Evolutionary conservation across 495 filamentous ascomycete genomes (phyloP).

Genomic region (Neurospora cerealis): DNA sequence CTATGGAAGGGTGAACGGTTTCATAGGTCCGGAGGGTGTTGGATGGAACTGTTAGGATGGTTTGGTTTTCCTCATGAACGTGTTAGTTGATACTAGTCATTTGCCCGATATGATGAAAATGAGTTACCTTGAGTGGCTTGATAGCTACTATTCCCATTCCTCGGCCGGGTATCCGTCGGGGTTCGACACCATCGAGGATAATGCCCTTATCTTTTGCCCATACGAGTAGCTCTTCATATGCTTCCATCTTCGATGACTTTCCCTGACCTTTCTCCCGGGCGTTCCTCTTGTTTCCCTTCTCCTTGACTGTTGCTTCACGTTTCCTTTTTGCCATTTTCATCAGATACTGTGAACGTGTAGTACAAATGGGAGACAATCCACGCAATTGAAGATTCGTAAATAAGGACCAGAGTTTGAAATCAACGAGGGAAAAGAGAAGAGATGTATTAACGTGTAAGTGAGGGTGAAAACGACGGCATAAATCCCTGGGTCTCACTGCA

Average conservation of each 20-base stretch:
- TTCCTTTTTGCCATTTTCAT: not conserved
- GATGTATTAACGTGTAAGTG: not conserved
- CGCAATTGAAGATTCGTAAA: not conserved
- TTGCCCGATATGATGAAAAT: not conserved
- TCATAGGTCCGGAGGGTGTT: conserved; percentile 51
- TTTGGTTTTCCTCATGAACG: conserved; percentile 35
- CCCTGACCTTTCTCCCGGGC: not conserved
- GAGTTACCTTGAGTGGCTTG: conserved; percentile 48
- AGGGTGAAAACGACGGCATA: not conserved
- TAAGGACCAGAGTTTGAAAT: not conserved
- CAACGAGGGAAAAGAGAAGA: not conserved
- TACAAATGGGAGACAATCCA: not conserved
- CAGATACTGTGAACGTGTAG: not conserved
- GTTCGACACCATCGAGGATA: conserved; percentile 47
- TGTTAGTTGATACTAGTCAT: not conserved
- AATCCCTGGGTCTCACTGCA: not conserved
- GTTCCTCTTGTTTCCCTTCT: not conserved
- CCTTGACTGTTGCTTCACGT: not conserved
- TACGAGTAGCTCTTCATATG: conserved; percentile 40
- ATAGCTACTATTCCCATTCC: conserved; percentile 70
- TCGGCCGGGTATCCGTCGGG: conserved; percentile 48
- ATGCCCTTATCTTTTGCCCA: conserved; percentile 56
- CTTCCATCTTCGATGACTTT: conserved; percentile 17
- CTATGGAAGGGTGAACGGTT: conserved; percentile 43
- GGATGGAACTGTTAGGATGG: conserved; percentile 54